These are phyloP conservation scores for Mycosphaerelloides madeirae DNA, from an alignment of 2,329 filamentous ascomycete genomes.

Conservation along the genomic window DNA sequence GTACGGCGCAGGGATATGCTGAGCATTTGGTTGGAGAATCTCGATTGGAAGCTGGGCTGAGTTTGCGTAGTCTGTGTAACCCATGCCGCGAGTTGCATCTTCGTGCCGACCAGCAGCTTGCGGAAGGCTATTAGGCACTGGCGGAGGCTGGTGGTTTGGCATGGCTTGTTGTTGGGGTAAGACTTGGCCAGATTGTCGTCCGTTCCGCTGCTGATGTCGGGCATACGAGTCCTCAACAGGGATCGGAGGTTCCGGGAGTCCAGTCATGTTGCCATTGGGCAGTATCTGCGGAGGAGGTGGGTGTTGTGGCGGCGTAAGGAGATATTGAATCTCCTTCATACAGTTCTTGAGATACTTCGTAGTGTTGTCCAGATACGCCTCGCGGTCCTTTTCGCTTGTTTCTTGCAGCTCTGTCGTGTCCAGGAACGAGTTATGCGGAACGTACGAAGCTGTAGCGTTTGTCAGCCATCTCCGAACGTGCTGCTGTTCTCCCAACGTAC, in stretches of 20 bases:
- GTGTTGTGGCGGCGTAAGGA: conserved; percentile 61
- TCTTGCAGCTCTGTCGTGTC: conserved; percentile 43
- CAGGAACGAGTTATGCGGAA: conserved; percentile 48
- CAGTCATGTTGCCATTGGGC: conserved; percentile 32
- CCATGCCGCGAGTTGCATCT: conserved; percentile 12
- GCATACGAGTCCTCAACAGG: conserved; percentile 58
- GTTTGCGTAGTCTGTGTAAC: conserved; percentile 37
- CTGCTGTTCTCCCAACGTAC: conserved; percentile 10
- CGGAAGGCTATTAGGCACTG: conserved; percentile 30
- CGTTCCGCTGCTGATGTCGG: conserved; percentile 51
- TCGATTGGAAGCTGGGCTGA: conserved; percentile 34
- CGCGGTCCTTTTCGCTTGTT: conserved; percentile 50
- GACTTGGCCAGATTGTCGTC: conserved; percentile 27
- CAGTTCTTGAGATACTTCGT: conserved; percentile 61
- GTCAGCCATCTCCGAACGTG: conserved; percentile 16
- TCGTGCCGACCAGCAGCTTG: conserved; percentile 20
- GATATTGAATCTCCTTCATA: conserved; percentile 63
- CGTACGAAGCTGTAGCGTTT: conserved; percentile 38
- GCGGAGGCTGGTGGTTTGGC: conserved; percentile 59
- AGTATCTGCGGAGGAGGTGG: conserved; percentile 50
- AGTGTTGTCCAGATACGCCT: conserved; percentile 59
- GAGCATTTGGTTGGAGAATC: conserved; percentile 19
- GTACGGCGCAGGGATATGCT: conserved; percentile 29
- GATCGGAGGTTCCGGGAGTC: conserved; percentile 47
- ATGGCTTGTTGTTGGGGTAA: conserved; percentile 36